A percentile compares a stretch with the other conserved stretches of the same genome.
Evolutionary conservation across 2,329 filamentous ascomycete species (phyloP).

Genomic region (Zymoseptoria ardabiliae): DNA sequence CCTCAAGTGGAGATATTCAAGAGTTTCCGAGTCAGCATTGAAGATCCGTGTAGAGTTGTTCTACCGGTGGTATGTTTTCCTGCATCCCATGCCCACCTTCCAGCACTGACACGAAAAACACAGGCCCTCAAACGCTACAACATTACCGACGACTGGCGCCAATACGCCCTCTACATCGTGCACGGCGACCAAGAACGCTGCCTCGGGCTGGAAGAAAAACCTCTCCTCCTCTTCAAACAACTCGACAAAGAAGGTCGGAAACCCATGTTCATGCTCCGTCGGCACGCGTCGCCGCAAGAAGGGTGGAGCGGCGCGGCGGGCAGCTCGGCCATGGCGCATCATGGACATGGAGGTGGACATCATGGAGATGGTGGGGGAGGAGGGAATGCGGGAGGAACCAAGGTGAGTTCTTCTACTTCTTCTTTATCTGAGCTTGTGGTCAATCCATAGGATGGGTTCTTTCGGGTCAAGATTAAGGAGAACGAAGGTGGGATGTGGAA

Average conservation of each 20-base stretch:
- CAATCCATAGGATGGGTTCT: too few relatives aligned
- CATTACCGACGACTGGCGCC: slow-evolving; percentile 94
- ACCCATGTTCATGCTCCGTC: slow-evolving; percentile 96
- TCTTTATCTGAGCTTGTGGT: not conserved
- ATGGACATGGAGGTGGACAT: not conserved
- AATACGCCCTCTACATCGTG: slow-evolving; percentile 96
- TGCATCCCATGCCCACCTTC: not conserved
- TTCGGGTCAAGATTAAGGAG: not conserved
- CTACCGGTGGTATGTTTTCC: slow-evolving; percentile 57
- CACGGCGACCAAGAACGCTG: slow-evolving; percentile 98
- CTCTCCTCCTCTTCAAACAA: slow-evolving; percentile 93
- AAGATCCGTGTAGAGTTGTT: slow-evolving; percentile 96
- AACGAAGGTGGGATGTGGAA: not conserved
- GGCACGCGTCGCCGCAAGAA: slow-evolving; percentile 46
- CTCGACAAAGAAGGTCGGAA: slow-evolving; percentile 95
- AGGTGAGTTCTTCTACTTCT: not conserved
- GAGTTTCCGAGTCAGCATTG: slow-evolving; percentile 94
- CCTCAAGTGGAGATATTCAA: slow-evolving; percentile 90
- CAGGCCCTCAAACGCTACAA: slow-evolving; percentile 90
- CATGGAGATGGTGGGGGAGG: not conserved
- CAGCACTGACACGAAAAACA: not conserved
- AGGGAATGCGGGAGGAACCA: not conserved
- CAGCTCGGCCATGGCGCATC: not conserved
- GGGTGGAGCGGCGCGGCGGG: slow-evolving; percentile 24
- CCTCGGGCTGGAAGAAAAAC: slow-evolving; percentile 83